phyloP scores from a whole-genome alignment of 2,329 filamentous ascomycete species.

The Drechmeria coniospora region DNA sequence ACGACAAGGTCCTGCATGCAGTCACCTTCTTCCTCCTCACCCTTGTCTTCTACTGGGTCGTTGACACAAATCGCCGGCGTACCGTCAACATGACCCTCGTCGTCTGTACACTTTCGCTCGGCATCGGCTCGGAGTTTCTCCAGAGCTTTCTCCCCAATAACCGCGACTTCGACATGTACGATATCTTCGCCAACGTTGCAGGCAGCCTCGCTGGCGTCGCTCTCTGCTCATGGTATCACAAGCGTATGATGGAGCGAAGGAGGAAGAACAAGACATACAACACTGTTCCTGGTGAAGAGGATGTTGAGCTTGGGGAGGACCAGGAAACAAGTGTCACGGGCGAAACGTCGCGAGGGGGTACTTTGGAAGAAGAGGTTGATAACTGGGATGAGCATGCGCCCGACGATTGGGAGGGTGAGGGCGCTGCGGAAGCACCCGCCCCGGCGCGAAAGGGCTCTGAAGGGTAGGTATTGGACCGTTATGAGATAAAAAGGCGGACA shows the following conservation, averaged over 20 bases:
- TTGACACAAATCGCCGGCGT: conserved; percentile 79
- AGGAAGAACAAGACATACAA: conserved; percentile 59
- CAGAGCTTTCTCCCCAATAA: conserved; percentile 63
- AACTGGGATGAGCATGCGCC: conserved; percentile 81
- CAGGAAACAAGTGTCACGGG: conserved; percentile 52
- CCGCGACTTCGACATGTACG: conserved; percentile 58
- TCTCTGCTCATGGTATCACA: conserved; percentile 82
- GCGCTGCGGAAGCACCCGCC: conserved; percentile 13
- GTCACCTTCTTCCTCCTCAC: conserved; percentile 84
- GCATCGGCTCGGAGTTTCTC: conserved; percentile 60
- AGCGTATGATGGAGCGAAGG: conserved; percentile 83
- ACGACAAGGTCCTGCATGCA: conserved; percentile 83
- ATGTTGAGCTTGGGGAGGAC: conserved; percentile 63
- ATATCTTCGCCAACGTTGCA: conserved; percentile 75
- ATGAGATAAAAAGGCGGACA: conserved; percentile 18
- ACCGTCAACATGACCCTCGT: conserved; percentile 70
- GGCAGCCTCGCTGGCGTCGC: conserved; percentile 59
- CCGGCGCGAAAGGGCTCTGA: conserved; percentile 8
- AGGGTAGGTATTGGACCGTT: conserved; percentile 12
- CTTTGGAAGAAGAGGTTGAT: conserved; percentile 69
- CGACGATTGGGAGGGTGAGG: conserved; percentile 42
- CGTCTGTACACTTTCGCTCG: conserved; percentile 57
- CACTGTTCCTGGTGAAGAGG: conserved; percentile 49
- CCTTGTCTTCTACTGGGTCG: conserved; percentile 84
- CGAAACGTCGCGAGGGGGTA: conserved; percentile 15